Conservation (phyloP, 768 basidiomycete species). For the Guyanaporus albipodus region DNA sequence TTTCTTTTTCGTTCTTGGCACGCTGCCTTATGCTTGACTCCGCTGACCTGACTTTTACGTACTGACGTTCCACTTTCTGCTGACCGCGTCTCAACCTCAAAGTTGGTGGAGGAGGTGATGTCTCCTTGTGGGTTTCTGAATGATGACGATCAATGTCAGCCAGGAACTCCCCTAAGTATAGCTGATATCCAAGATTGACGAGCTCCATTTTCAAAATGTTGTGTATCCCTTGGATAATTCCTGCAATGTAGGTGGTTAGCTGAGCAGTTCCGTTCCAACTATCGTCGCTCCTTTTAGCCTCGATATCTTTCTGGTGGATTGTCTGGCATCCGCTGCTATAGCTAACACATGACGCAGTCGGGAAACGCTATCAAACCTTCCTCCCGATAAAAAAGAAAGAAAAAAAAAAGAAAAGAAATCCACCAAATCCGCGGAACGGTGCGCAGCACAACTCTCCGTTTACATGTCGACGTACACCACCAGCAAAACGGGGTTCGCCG, state of each 20-base stretch:
- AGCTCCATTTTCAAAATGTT: background rate
- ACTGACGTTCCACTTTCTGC: background rate
- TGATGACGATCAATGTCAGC: no score
- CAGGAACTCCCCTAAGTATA: no score
- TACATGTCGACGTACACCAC: background rate
- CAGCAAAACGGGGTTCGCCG: background rate
- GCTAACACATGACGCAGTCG: background rate
- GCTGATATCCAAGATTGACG: no score
- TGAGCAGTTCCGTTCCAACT: background rate
- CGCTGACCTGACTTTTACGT: background rate
- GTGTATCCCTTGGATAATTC: no score
- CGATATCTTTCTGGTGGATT: background rate
- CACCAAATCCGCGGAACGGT: constrained; percentile 1
- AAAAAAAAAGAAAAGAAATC: constrained; percentile 4
- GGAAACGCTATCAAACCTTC: no score
- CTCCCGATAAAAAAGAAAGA: no score
- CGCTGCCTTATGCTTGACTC: background rate
- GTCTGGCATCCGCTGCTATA: background rate
- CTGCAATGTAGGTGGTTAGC: no score
- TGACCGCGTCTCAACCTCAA: background rate
- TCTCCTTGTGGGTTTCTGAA: background rate
- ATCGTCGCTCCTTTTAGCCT: background rate
- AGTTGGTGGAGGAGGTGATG: no score
- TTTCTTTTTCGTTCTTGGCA: background rate
- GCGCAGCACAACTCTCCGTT: background rate